A percentile compares a stretch with the other conserved stretches of the same genome.
These are phyloP conservation scores for Phytomonas francai DNA, from an alignment of 208 protist genomes.

Conservation along the genomic window DNA sequence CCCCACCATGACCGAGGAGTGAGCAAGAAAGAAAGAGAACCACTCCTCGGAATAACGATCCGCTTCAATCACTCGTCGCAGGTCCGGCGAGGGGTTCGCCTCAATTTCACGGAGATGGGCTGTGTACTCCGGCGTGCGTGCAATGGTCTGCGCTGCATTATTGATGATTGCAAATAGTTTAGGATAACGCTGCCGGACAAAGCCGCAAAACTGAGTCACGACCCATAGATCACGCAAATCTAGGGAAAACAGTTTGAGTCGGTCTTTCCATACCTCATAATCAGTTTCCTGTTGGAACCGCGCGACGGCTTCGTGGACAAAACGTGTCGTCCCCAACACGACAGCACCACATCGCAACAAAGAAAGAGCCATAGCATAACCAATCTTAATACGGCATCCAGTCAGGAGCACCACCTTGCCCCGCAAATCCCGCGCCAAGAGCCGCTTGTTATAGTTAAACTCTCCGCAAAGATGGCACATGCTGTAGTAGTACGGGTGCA, in stretches of 20 bases:
- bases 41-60: slow-evolving; percentile 51
- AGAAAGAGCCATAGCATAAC: slow-evolving; percentile 88
- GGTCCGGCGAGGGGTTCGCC: slow-evolving; percentile 24
- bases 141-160: slow-evolving; percentile 97
- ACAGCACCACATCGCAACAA: slow-evolving; percentile 77
- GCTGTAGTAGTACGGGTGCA: slow-evolving; percentile 96
- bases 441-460: slow-evolving; percentile 94
- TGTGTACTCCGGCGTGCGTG: slow-evolving; percentile 90
- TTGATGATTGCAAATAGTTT: slow-evolving; percentile 94
- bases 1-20: slow-evolving; percentile 72
- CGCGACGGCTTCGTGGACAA: slow-evolving; percentile 78
- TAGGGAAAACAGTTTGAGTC: slow-evolving; percentile 91
- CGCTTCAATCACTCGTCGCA: slow-evolving; percentile 39
- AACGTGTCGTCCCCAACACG: slow-evolving; percentile 88
- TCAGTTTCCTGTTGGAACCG: slow-evolving; percentile 84
- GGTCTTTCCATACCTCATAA: slow-evolving; percentile 83
- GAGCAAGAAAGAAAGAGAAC: slow-evolving; percentile 69
- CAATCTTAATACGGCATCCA: slow-evolving; percentile 90
- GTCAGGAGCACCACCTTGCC: slow-evolving; percentile 92
- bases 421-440: slow-evolving; percentile 82
- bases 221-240: slow-evolving; percentile 92
- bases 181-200: slow-evolving; percentile 47
- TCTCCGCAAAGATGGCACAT: slow-evolving; percentile 93
- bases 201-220: slow-evolving; percentile 91
- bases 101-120: slow-evolving; percentile 72